Evolutionary conservation across 768 basidiomycete species (phyloP).

Genomic region (Xerocomus brunneocitrinus): DNA sequence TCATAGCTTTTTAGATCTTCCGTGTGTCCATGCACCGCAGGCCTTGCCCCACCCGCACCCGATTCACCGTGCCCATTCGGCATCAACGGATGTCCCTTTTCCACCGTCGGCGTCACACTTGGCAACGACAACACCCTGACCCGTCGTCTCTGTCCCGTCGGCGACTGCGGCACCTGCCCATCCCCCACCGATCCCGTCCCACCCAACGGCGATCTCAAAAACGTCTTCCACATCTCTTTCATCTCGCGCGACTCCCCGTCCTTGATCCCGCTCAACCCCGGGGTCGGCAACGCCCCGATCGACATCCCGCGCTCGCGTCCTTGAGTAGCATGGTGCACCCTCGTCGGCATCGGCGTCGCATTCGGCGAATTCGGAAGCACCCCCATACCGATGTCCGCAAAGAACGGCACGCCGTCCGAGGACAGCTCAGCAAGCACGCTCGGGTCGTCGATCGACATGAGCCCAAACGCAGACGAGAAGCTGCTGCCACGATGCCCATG

Average conservation of each 20-base stretch:
- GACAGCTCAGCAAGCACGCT: constrained; percentile 60
- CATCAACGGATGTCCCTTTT: constrained; percentile 18
- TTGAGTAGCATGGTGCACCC: constrained; percentile 21
- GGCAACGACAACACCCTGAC: constrained; percentile 65
- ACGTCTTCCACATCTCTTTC: constrained; percentile 71
- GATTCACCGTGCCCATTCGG: constrained; percentile 18
- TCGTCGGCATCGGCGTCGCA: constrained; percentile 43
- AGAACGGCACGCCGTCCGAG: constrained; percentile 60
- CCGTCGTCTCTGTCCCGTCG: constrained; percentile 35
- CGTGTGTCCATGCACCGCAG: constrained; percentile 40
- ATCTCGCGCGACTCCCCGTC: constrained; percentile 44
- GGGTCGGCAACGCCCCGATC: constrained; percentile 28
- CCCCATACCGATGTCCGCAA: constrained; percentile 33
- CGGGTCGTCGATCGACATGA: constrained; percentile 73
- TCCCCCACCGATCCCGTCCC: constrained; percentile 25
- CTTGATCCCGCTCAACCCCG: constrained; percentile 30
- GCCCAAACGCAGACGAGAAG: constrained; percentile 64
- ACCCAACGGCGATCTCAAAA: constrained; percentile 61
- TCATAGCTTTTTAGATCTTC: constrained; percentile 73
- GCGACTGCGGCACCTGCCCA: constrained; percentile 25
- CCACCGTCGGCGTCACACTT: constrained; percentile 57
- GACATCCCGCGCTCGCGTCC: constrained; percentile 24
- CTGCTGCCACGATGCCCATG: constrained; percentile 22
- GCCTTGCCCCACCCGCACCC: constrained; percentile 31
- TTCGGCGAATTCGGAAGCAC: constrained; percentile 38